Base-by-base conservation (phyloP, 2,329 filamentous ascomycete genomes). In the Cladophialophora bantiana region DNA sequence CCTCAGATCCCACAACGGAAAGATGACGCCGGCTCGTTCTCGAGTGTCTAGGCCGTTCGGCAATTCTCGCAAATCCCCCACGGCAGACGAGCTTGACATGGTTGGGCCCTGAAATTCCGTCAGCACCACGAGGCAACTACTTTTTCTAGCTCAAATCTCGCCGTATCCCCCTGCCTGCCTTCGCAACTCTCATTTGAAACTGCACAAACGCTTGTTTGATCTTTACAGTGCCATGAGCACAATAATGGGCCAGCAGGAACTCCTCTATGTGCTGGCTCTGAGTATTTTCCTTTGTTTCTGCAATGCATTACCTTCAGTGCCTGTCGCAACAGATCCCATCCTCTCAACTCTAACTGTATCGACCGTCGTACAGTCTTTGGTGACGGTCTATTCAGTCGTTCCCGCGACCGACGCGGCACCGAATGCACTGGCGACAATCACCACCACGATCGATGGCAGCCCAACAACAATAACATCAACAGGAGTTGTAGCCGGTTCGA, bases 301-400 rank as follows among this genome's bases (percentile, higher is more conserved):
- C 57, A 60, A 62, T 55, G 68, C 66, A 15, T 38, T 55, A 31
- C 52, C 62, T 52, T 68, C 68, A 35, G 66, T 70, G 13, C 68
- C 68, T 10, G 31, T 70, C 48, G 68, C 68, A 10, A 70, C 68
- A 12, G 53, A 70, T 50, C 68, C 68, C n/a, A 68, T 70, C 38
- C 42, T 70, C 7, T 52, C 56, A 13, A 65, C 66, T 12, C 63
- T 34, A 15, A 70, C 68, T 3, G 45, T 68, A 5, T 32, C 68
- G 32, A 66, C 68, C 1, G 68, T 65, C 12, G 13, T 69, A 26
- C 65, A 66, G 12, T 68, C 65, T 12, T 18, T 68, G 32, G 40
- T 66, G 15, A 70, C 68, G 15, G 53, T 68, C 15, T 70, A 68
- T 32, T 70, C 68, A 26, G 54, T 68, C 42, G 61, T 70, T 3